Conservation (phyloP, 345 rosid genomes). For the Acer campestre region DNA sequence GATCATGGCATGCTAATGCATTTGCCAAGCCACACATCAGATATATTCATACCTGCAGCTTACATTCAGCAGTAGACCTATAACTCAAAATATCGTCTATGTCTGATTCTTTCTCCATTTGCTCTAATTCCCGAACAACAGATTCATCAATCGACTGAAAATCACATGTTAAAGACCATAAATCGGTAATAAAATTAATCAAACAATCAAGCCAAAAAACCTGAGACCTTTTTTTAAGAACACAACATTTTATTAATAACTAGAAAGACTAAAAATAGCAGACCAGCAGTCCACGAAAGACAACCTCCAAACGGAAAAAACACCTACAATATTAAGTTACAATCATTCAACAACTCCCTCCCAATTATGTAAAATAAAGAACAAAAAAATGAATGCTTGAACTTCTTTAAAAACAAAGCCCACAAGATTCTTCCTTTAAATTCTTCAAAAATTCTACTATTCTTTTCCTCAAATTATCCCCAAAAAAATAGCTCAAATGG, state of each 20-base stretch:
- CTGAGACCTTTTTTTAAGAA: not conserved
- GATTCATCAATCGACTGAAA: slow-evolving; percentile 65
- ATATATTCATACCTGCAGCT: slow-evolving; percentile 71
- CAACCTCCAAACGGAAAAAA: not conserved
- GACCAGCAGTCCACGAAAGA: not conserved
- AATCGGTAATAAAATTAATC: slow-evolving; percentile 9
- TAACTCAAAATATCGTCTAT: slow-evolving; percentile 82
- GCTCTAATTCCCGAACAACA: slow-evolving; percentile 71
- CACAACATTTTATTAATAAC: not conserved
- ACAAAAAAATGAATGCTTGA: too few relatives aligned
- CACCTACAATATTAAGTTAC: not conserved
- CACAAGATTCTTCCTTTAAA: not conserved
- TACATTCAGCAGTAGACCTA: slow-evolving; percentile 80
- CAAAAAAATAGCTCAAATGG: not conserved
- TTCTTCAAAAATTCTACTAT: not conserved
- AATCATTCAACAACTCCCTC: not conserved
- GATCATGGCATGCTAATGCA: not conserved
- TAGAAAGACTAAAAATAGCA: not conserved
- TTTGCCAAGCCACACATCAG: not conserved
- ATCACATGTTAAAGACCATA: slow-evolving; percentile 32
- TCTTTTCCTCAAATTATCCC: not conserved
- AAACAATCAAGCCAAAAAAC: slow-evolving; percentile 4
- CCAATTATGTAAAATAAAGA: not conserved
- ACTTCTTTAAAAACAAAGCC: not conserved
- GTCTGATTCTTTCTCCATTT: slow-evolving; percentile 86